Percentiles rank a stretch among this genome's conserved stretches.
Evolutionary conservation across 306 rosid genomes (phyloP).

Genomic region (Medicago arabica): DNA sequence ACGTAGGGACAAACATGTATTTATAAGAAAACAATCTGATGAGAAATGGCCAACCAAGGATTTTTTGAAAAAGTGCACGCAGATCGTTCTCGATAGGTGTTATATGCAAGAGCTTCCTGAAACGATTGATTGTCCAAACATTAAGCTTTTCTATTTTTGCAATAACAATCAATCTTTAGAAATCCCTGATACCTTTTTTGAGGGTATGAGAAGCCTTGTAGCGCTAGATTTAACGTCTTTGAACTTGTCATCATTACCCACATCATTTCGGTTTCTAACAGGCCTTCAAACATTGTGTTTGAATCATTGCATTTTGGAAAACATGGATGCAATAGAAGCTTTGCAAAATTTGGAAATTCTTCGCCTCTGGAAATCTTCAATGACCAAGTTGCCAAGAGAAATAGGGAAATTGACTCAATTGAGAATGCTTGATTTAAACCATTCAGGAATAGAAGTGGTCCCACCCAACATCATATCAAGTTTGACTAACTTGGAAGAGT

Average conservation of each 20-base stretch:
- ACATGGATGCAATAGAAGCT: neutral
- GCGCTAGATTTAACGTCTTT: neutral
- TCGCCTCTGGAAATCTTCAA: neutral
- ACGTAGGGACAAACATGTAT: neutral
- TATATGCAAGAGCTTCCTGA: neutral
- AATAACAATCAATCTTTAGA: neutral
- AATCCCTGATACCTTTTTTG: neutral
- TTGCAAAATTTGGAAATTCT: neutral
- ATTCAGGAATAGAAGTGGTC: constrained; percentile 11
- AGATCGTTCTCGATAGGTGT: neutral
- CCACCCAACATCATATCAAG: constrained; percentile 16
- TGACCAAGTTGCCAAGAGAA: neutral
- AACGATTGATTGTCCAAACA: neutral
- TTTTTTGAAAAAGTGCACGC: neutral
- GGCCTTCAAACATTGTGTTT: constrained; percentile 1
- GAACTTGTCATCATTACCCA: constrained; percentile 3
- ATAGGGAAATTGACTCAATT: neutral
- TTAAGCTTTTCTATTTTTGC: neutral
- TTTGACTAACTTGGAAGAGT: constrained; percentile 9
- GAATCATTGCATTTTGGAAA: neutral
- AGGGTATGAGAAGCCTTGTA: constrained; percentile 7
- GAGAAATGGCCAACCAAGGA: neutral
- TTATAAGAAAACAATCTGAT: fast-evolving
- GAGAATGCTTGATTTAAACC: constrained; percentile 15
- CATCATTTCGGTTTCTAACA: neutral